phyloP scores from a whole-genome alignment of 371 early-diverging fungal genomes.

The Mucor irregularis region DNA sequence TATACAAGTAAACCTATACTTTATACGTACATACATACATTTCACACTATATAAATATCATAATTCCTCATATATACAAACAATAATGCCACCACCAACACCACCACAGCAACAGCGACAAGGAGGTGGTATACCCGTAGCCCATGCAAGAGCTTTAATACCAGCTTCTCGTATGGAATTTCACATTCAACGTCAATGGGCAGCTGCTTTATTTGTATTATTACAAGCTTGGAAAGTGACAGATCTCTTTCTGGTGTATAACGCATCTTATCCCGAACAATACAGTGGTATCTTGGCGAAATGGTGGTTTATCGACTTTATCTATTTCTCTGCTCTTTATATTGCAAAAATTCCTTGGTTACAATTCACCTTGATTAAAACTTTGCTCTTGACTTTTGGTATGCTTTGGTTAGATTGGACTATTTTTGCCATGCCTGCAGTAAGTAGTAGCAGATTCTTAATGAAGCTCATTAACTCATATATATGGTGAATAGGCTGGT shows the following conservation, averaged over 20 bases:
- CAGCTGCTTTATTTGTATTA: slow-evolving; percentile 31
- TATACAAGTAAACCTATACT: not conserved
- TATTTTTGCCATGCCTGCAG: slow-evolving; percentile 34
- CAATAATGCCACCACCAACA: too few relatives aligned
- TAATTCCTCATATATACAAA: too few relatives aligned
- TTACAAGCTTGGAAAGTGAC: slow-evolving; percentile 36
- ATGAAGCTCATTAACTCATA: too few relatives aligned
- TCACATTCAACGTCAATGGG: slow-evolving; percentile 47
- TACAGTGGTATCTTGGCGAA: slow-evolving; percentile 24
- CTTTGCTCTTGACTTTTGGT: slow-evolving; percentile 16
- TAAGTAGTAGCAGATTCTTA: too few relatives aligned
- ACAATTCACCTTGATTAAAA: slow-evolving; percentile 39
- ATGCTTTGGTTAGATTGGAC: slow-evolving; percentile 21
- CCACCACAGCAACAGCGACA: slow-evolving; percentile 6
- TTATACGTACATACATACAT: not conserved
- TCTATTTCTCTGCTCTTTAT: slow-evolving; percentile 33
- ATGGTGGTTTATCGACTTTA: slow-evolving; percentile 36
- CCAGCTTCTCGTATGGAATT: slow-evolving; percentile 41
- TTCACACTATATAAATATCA: not conserved
- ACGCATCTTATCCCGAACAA: slow-evolving; percentile 32
- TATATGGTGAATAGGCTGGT: slow-evolving; percentile 1
- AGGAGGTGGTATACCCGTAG: slow-evolving; percentile 9
- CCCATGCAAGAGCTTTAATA: slow-evolving; percentile 37
- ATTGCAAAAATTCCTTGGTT: slow-evolving; percentile 51
- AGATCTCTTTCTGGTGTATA: slow-evolving; percentile 24